Base-by-base conservation (phyloP, 768 basidiomycete species). In the Rhodotorula sphaerocarpa region DNA sequence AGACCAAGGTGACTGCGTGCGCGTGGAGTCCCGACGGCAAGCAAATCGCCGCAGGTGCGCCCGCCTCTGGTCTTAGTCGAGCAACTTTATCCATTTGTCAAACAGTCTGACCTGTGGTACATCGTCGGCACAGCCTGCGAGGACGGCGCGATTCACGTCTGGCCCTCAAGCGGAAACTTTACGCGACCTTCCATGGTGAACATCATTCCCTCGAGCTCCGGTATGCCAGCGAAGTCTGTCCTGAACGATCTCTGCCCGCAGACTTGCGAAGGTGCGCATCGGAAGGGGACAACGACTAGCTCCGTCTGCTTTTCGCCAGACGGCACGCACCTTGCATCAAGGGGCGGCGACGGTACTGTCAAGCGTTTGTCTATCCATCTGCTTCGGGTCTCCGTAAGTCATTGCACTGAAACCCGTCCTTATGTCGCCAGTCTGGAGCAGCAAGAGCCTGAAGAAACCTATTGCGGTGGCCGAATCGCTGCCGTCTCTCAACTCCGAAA, bases 311-410 rank as follows among this genome's bases (percentile, higher is more conserved):
- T 95, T 74, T 88, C 90, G 14, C 81, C 90, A 52, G 95, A 99
- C 72, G 87, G 88, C 3, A 79, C 81, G 62, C 88, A 87, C 27
- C 76, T 97, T 36, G 80, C 90, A 60, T 92, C 90, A 10, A 80
- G 95, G 71, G 91, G 93, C 44, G 90, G 88, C 2, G 95, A 99
- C 77, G 86, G 92, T 73, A 93, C 90, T 3, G 86, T 96, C 59
- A 99, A 97, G 77, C 75, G 93, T 95, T n/a, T n/a, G 76, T 67
- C 90, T 83, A 27, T 20, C 16, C 31, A 15, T 25, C 12, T 5
- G 10, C 41, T 28, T 27, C 39, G 16, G 25, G 31, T 31, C 25
- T n/a, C 23, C 3, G 41, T 20, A n/a, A 7, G 50, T 55, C 16
- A 33, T 41, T 48, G 27, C 31, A 31, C 7, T 11, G 20, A 23